Base-by-base conservation (phyloP, 73 alveolate species). In the Uronychia binucleata region DNA sequence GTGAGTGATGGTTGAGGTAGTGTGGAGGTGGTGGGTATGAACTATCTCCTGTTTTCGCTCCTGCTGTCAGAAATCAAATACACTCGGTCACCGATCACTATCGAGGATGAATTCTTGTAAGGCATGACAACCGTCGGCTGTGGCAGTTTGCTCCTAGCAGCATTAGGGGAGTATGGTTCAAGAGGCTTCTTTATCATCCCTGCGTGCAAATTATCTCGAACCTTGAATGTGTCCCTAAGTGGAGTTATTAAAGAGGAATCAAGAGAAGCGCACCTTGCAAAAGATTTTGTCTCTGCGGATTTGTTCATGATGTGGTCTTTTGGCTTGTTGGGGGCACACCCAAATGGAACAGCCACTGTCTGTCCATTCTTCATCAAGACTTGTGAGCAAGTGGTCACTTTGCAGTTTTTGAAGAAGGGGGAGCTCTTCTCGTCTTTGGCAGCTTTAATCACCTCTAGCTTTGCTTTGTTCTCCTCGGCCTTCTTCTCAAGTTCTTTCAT, bases 101-200 rank as follows among this genome's bases (percentile, higher is more conserved):
- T 82, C 1, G 74, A 46, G 25, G 96, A 91, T 0, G 94, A 81
- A 67, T 91, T 91, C 67, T 91, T 91, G 77, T 91, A 88, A 25
- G 96, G 96, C 91, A 88, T 87, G 29, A 87, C 79, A 58, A 83
- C 79, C 13, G 92, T 86, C 25, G 93, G 94, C 1, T 83, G 78
- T 19, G 92, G 88, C 35, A 95, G 91, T 88, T 93, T 86, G 81
- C 92, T 92, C 77, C 98, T 90, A 76, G 77, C 79, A 77, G 95
- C 95, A 81, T 90, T 78, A 8, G 97, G 96, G 67, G 57, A 78
- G 85, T 95, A 95, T 25, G 96, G 93, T 57, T 90, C 95, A 75
- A 93, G 91, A 30, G 97, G 97, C 60, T 95, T 95, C 58, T 88
- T 86, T 0, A 59, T 29, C 96, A 95, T 92, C n/a, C 98, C 98